These are phyloP conservation scores for Colletotrichum viniferum DNA, from an alignment of 2,329 filamentous ascomycete species.

Conservation along the genomic window DNA sequence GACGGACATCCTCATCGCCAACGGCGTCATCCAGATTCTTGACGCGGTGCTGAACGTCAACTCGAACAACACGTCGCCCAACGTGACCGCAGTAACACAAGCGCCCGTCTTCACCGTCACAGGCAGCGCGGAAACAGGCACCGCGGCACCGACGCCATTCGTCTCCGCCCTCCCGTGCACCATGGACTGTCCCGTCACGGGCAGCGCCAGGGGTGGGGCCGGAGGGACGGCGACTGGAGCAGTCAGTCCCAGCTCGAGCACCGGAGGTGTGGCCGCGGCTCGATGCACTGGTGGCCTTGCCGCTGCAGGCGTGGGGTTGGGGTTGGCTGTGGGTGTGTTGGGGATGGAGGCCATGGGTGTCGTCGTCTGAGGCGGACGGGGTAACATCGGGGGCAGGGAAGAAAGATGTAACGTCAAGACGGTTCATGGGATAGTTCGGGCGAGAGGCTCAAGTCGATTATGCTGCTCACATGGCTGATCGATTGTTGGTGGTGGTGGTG, in stretches of 20 bases:
- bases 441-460: not conserved
- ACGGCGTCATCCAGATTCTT: slow-evolving; percentile 63
- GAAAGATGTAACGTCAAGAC: not conserved
- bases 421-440: not conserved
- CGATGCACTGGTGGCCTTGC: not conserved
- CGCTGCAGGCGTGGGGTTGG: slow-evolving; percentile 8
- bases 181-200: slow-evolving; percentile 37
- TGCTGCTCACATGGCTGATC: not conserved
- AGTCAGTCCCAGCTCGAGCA: slow-evolving; percentile 3
- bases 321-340: slow-evolving; percentile 2
- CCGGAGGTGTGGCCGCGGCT: slow-evolving; percentile 8
- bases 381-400: not conserved
- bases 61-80: slow-evolving; percentile 28
- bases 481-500: not conserved
- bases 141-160: slow-evolving; percentile 42
- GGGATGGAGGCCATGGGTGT: slow-evolving; percentile 6
- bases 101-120: slow-evolving; percentile 31
- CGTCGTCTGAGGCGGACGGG: not conserved
- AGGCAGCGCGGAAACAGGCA: slow-evolving; percentile 15
- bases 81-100: slow-evolving; percentile 37
- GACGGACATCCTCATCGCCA: slow-evolving; percentile 59
- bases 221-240: not conserved
- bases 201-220: not conserved
- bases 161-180: slow-evolving; percentile 46
- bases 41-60: slow-evolving; percentile 52